Base-by-base conservation (phyloP, 2,329 filamentous ascomycete genomes). In the Bisporella sp. region DNA sequence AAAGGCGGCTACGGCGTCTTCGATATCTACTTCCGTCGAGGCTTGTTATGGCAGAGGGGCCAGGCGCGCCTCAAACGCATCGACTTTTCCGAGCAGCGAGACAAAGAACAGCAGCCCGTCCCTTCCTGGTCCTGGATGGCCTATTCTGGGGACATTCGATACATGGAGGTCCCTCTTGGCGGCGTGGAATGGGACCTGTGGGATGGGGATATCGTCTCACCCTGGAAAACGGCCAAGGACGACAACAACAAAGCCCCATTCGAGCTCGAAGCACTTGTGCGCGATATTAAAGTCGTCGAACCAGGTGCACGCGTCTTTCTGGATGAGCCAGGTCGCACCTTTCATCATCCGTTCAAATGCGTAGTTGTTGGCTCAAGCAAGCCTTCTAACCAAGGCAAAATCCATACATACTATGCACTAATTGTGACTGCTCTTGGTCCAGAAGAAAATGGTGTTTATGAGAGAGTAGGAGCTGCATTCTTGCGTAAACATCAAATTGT, bases 41-140 rank as follows among this genome's bases (percentile, higher is more conserved):
- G 43, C 30, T 31, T 45, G 13, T 4, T 45, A 32, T 45, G 43
- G 43, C 43, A 31, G 30, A 29, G 30, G 21, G 13, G 2, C 21
- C 13, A 45, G 11, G 21, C 13, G 21, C 11, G 21, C 13, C 30
- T 45, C 6, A 32, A 45, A 13, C 43, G 43, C 11, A 45, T 45
- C 30, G 43, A 45, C 43, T 45, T 42, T 42, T 21, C 41, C 21
- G 41, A 4, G 11, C 12, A 42, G 21, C 8, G 28, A 29, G 41
- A 29, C 32, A 21, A 21, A 21, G 21, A 21, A 21, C 3, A 37
- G 54, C 13, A 32, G 13, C 5, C 43, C 6, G 59, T 62, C 1
- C 66, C 66, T 4, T 55, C 61, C 0, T 69, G 66, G 66, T 69
- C 66, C 0, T 69, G 66, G 66, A 69, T 67, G 62, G 63, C 62